phyloP scores from a whole-genome alignment of 2,329 filamentous ascomycete genomes.

The Neonectria magnoliae region DNA sequence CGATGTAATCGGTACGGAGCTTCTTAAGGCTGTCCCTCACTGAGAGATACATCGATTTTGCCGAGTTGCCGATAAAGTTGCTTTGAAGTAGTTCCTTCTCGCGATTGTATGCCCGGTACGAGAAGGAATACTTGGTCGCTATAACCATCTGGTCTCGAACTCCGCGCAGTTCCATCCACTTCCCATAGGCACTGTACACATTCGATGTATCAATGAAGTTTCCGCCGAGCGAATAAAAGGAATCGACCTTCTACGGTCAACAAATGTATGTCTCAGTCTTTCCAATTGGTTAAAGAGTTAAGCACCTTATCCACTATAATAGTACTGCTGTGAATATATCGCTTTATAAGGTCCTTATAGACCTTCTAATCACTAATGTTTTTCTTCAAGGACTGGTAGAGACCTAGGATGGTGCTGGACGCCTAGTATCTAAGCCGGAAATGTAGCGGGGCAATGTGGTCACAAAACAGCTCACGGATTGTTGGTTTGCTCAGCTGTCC shows the following conservation, averaged over 20 bases:
- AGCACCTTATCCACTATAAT: no score
- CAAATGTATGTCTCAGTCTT: no score
- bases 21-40: slow-evolving; percentile 54
- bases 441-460: no score
- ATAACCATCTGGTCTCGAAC: slow-evolving; percentile 60
- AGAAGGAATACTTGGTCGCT: slow-evolving; percentile 59
- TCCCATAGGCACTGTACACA: slow-evolving; percentile 61
- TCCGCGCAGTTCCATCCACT: slow-evolving; percentile 57
- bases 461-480: no score
- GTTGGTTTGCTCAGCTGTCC: no score
- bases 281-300: no score
- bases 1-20: slow-evolving; percentile 49
- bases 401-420: no score
- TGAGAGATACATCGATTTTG: slow-evolving; percentile 50
- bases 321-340: no score
- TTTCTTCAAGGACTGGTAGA: no score
- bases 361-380: no score
- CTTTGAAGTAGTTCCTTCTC: slow-evolving; percentile 22
- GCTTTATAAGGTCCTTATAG: no score
- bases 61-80: slow-evolving; percentile 53
- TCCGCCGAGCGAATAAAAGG: slow-evolving; percentile 63
- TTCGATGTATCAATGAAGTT: slow-evolving; percentile 71
- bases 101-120: slow-evolving; percentile 43
- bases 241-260: slow-evolving; percentile 51
- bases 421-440: no score